Evolutionary conservation across 2,329 filamentous ascomycete species (phyloP).

Genomic region (Mariannaea elegans): DNA sequence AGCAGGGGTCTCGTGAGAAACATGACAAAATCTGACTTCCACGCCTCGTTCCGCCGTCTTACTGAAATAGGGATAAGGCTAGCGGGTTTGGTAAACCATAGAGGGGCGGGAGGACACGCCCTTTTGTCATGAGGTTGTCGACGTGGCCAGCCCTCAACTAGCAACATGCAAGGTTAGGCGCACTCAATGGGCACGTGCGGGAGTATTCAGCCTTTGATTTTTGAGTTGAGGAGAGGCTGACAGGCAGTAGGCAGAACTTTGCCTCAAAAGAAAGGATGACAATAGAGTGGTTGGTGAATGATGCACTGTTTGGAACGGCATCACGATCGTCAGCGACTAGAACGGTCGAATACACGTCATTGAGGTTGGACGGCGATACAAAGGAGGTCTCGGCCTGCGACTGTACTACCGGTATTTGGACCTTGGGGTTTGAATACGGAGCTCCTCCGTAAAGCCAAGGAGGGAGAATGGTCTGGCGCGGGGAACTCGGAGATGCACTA

Average conservation of each 20-base stretch:
- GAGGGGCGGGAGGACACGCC: background rate
- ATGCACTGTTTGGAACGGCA: slow-evolving; percentile 27
- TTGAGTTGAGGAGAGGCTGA: slow-evolving; percentile 1
- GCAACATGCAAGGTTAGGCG: slow-evolving; percentile 9
- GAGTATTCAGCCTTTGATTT: background rate
- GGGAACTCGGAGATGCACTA: slow-evolving; percentile 22
- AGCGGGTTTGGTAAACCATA: background rate
- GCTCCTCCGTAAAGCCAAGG: too few species aligned
- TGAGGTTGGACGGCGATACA: slow-evolving; percentile 26
- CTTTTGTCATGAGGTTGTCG: slow-evolving; percentile 18
- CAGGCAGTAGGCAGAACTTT: slow-evolving; percentile 2
- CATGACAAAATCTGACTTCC: slow-evolving; percentile 5
- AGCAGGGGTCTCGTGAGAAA: slow-evolving; percentile 5
- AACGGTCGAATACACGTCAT: slow-evolving; percentile 40
- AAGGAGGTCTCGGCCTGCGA: slow-evolving; percentile 11
- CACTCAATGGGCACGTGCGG: background rate
- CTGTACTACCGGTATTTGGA: too few species aligned
- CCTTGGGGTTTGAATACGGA: too few species aligned
- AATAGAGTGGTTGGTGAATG: slow-evolving; percentile 16
- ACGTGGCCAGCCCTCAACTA: slow-evolving; percentile 18
- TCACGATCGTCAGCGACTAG: slow-evolving; percentile 36
- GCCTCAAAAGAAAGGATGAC: slow-evolving; percentile 20
- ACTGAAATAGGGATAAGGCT: slow-evolving; percentile 14
- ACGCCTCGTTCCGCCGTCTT: slow-evolving; percentile 23
- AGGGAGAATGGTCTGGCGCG: slow-evolving; percentile 2